Conservation (phyloP, 768 basidiomycete genomes). For the Cubamyces lactineus region DNA sequence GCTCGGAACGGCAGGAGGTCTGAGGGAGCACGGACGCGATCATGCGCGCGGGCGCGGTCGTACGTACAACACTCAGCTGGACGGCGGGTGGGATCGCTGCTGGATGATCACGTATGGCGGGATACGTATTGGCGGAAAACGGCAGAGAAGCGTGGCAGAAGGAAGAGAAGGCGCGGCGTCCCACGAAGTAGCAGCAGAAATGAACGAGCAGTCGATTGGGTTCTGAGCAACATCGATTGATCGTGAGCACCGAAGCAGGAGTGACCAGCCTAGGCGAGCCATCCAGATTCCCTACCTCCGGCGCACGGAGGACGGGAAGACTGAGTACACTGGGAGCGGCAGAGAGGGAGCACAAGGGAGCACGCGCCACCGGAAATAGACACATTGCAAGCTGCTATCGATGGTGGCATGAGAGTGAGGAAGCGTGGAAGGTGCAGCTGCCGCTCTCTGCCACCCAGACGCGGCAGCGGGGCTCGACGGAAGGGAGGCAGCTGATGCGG, state of each 20-base stretch:
- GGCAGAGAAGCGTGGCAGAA: background rate
- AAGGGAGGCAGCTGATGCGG: constrained; percentile 11
- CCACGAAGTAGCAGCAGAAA: background rate
- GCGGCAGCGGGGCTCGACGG: background rate
- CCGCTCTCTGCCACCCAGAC: too few relatives aligned
- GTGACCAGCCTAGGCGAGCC: too few relatives aligned
- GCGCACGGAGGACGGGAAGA: background rate
- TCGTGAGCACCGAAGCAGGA: too few relatives aligned
- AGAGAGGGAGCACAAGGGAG: background rate
- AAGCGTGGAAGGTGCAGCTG: background rate
- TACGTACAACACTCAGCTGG: background rate
- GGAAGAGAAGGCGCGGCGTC: background rate
- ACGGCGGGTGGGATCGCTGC: background rate
- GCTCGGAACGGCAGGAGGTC: too few relatives aligned
- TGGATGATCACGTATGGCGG: background rate
- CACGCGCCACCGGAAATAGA: constrained; percentile 4
- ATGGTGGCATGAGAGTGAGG: constrained; percentile 15
- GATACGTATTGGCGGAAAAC: background rate
- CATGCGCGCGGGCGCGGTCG: constrained; percentile 2
- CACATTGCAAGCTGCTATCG: constrained; percentile 16
- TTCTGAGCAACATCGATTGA: too few relatives aligned
- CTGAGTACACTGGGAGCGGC: constrained; percentile 5
- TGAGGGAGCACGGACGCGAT: background rate
- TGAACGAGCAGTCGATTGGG: too few relatives aligned
- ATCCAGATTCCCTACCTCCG: too few relatives aligned